Evolutionary conservation across 495 filamentous ascomycete species (phyloP), one percentile per base, ranked within the genome.

Genomic region (Tuber indicum): DNA sequence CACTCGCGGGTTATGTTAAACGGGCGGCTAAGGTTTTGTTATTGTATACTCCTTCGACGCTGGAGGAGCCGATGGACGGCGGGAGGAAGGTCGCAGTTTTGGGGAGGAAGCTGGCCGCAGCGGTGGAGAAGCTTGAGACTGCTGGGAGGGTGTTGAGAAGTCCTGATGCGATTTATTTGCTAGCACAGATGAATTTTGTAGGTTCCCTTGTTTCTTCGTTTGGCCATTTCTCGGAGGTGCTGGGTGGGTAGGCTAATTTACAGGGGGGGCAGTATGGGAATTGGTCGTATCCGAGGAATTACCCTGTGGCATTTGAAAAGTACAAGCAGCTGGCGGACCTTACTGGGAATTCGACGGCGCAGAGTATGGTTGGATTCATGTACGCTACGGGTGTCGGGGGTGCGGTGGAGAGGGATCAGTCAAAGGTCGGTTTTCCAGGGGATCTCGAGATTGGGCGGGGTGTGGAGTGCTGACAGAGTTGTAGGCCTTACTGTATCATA

Each of bases 331-430:
- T 98, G 10, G 93, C 96, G 1, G 88, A 88, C 62, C 82, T 91
- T 76, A 89, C 91, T 74, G 96, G 95, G 41, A 98, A 99, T 84
- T 91, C 88, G 81, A 94, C 96, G 36, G 96, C 96, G 0, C 93
- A 97, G 84, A 90, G 95, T 84, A 97, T 98, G 94, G 82, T 99
- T 49, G 96, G 95, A 3, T 91, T 99, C 77, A 94, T 98, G 91
- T 96, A 98, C 85, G 93, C 93, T 58, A 98, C 96, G 16, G 96
- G 96, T 1, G 87, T 98, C 76, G 94, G 92, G 12, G 91, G 89
- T 45, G 90, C 89, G 2, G 94, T 98, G 39, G 89, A 94, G 85
- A 89, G 89, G 42, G 94, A 99, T 82, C 96, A 97, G 85, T 96
- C 94, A 32, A 94, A 93, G 84, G 81, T 77, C 75, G 21, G 39